Conservation (phyloP, 257 asterid genomes). For the Catharanthus roseus region DNA sequence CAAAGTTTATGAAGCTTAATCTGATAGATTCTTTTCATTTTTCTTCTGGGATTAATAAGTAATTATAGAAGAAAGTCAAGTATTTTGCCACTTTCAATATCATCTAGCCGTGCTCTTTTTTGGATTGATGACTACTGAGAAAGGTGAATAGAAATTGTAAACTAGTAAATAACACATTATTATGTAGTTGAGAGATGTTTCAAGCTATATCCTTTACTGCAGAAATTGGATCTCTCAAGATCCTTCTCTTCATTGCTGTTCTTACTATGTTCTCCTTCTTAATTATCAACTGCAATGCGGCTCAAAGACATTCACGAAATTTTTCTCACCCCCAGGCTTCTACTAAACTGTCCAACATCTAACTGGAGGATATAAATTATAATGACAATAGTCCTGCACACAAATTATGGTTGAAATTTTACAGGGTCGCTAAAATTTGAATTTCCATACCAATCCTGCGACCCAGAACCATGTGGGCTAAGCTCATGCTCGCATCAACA, state of each 20-base stretch:
- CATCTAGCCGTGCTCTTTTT: not conserved
- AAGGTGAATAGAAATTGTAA: conserved; percentile 6
- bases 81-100: conserved; percentile 11
- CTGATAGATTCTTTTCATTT: not conserved
- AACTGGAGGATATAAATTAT: too few species aligned
- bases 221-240: not conserved
- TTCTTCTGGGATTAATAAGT: conserved; percentile 7
- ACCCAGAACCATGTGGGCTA: too few species aligned
- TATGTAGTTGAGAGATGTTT: conserved; percentile 6
- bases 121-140: conserved; percentile 9
- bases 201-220: not conserved
- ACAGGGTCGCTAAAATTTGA: too few species aligned
- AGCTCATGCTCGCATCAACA: too few species aligned
- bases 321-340: too few species aligned
- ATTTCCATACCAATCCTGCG: too few species aligned
- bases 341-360: too few species aligned
- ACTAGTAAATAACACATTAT: not conserved
- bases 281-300: not conserved
- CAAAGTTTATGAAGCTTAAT: conserved; percentile 70
- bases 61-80: conserved; percentile 19
- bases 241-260: not conserved
- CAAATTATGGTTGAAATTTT: too few species aligned
- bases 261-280: not conserved
- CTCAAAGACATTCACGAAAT: not conserved
- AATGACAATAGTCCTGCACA: too few species aligned